Evolutionary conservation across 768 basidiomycete genomes (phyloP).

Genomic region (Suillus placidus): DNA sequence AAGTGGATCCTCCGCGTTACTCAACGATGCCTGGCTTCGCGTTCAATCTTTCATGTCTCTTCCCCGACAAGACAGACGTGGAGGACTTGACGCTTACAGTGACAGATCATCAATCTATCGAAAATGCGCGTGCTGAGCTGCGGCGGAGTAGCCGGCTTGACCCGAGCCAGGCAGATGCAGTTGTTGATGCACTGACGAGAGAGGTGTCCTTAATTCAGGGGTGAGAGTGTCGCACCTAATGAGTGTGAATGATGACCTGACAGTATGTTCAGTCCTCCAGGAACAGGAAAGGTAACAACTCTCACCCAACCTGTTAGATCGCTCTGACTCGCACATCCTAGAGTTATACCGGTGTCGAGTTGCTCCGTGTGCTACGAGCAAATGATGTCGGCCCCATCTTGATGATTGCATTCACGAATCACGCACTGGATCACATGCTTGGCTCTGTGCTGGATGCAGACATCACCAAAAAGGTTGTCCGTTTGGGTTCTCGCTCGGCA

Average conservation of each 20-base stretch:
- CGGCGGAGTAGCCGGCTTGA: conserved; percentile 57
- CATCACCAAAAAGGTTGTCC: conserved; percentile 66
- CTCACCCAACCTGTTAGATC: neutral
- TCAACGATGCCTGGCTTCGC: conserved; percentile 54
- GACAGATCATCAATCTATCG: conserved; percentile 46
- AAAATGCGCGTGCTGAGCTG: conserved; percentile 49
- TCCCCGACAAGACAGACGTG: conserved; percentile 43
- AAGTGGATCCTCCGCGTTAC: conserved; percentile 57
- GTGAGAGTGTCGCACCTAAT: conserved; percentile 36
- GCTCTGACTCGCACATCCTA: conserved; percentile 25
- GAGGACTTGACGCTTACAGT: conserved; percentile 45
- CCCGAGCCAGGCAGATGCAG: conserved; percentile 69
- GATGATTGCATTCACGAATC: conserved; percentile 73
- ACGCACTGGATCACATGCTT: conserved; percentile 77
- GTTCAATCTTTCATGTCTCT: conserved; percentile 59
- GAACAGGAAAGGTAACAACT: conserved; percentile 67
- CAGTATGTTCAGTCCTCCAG: conserved; percentile 57
- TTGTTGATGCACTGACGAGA: conserved; percentile 59
- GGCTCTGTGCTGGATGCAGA: conserved; percentile 61
- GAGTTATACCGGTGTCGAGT: conserved; percentile 71
- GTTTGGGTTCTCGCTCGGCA: conserved; percentile 65
- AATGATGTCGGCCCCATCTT: conserved; percentile 56
- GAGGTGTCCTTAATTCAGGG: conserved; percentile 76
- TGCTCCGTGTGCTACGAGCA: conserved; percentile 63
- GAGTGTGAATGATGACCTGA: neutral